Conservation (phyloP, 345 rosid genomes). For the Aethionema arabicum region DNA sequence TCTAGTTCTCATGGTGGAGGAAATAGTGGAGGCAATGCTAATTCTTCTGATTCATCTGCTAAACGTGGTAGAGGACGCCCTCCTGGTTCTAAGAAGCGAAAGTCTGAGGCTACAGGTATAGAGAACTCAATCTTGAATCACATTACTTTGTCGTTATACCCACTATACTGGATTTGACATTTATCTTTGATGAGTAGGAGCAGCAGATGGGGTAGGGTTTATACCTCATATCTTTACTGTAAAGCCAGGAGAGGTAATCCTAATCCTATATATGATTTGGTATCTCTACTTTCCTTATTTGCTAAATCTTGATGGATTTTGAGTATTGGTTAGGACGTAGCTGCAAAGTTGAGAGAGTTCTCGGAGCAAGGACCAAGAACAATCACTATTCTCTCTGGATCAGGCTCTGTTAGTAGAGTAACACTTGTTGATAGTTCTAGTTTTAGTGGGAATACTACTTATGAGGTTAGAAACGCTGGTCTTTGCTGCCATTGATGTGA, state of each 20-base stretch:
- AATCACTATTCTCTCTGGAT: slow-evolving; percentile 83
- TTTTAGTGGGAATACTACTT: slow-evolving; percentile 56
- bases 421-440: slow-evolving; percentile 60
- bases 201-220: slow-evolving; percentile 29
- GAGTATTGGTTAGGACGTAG: slow-evolving; percentile 84
- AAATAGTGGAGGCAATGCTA: too few relatives aligned
- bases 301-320: not conserved
- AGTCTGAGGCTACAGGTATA: slow-evolving; percentile 56
- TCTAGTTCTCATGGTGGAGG: slow-evolving; percentile 39
- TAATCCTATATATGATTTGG: too few relatives aligned
- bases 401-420: slow-evolving; percentile 73
- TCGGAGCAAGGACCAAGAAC: slow-evolving; percentile 81
- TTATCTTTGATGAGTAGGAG: slow-evolving; percentile 17
- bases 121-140: not conserved
- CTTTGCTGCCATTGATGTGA: not conserved
- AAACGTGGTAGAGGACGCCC: slow-evolving; percentile 86
- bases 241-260: slow-evolving; percentile 34
- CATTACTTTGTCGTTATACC: not conserved
- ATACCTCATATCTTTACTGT: slow-evolving; percentile 38
- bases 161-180: slow-evolving; percentile 5
- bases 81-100: slow-evolving; percentile 78
- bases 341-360: slow-evolving; percentile 64
- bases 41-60: slow-evolving; percentile 39
- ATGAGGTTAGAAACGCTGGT: slow-evolving; percentile 55
- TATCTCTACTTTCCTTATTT: too few relatives aligned